Evolutionary conservation across 2,329 filamentous ascomycete species (phyloP).

Genomic region (Fusarium coicis): DNA sequence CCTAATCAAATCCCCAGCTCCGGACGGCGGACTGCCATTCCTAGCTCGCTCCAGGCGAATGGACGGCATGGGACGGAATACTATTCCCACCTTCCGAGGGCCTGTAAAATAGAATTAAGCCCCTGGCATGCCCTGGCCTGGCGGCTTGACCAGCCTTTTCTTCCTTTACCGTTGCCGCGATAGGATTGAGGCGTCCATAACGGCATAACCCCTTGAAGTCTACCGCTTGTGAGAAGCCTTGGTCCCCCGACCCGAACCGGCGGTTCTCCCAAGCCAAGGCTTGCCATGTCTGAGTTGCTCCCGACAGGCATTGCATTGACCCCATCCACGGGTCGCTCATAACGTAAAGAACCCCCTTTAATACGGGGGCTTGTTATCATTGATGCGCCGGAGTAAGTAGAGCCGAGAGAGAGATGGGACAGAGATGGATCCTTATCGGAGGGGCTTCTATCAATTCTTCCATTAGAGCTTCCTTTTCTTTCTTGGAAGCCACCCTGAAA

Average conservation of each 20-base stretch:
- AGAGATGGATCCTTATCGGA: constrained; percentile 11
- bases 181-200: constrained; percentile 10
- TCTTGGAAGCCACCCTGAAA: constrained; percentile 8
- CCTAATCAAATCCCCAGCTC: constrained; percentile 4
- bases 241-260: constrained; percentile 36
- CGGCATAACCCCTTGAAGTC: neutral
- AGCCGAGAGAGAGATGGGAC: constrained; percentile 12
- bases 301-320: constrained; percentile 7
- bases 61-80: constrained; percentile 20
- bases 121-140: constrained; percentile 6
- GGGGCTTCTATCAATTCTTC: constrained; percentile 24
- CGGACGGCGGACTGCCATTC: constrained; percentile 17
- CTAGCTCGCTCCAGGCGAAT: constrained; percentile 16
- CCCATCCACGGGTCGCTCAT: constrained; percentile 18
- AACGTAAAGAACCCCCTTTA: constrained; percentile 23
- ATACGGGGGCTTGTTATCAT: constrained; percentile 8
- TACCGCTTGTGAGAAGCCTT: neutral
- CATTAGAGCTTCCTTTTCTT: constrained; percentile 30
- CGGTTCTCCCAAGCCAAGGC: constrained; percentile 28
- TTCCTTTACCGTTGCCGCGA: constrained; percentile 10
- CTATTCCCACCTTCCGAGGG: constrained; percentile 24
- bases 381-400: neutral
- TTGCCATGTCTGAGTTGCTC: constrained; percentile 16
- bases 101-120: neutral
- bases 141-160: constrained; percentile 1